Percentiles rank a stretch among this genome's conserved stretches.
Evolutionary conservation across 169 alveolate genomes (phyloP).

Genomic region (Cryptosporidium meleagridis): DNA sequence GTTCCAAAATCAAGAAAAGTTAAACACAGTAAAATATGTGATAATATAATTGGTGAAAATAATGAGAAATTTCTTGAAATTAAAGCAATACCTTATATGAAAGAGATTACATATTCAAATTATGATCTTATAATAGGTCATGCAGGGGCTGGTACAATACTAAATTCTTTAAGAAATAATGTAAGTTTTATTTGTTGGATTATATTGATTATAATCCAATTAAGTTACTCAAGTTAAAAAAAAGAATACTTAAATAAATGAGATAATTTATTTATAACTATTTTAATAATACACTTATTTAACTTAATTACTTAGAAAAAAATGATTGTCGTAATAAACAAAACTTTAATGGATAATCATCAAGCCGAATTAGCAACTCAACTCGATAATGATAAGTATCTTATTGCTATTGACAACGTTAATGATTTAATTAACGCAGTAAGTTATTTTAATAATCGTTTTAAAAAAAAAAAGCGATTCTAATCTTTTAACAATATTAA

Average conservation of each 20-base stretch:
- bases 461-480: too few relatives aligned
- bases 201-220: background rate
- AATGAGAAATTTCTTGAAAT: slow-evolving; percentile 6
- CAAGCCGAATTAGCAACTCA: slow-evolving; percentile 81
- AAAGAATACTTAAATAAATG: too few relatives aligned
- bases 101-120: slow-evolving; percentile 23
- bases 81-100: background rate
- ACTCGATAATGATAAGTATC: slow-evolving; percentile 36
- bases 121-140: slow-evolving; percentile 81
- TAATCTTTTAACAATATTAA: too few relatives aligned
- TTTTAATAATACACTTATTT: background rate
- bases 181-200: slow-evolving; percentile 26
- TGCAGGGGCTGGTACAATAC: slow-evolving; percentile 85
- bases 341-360: slow-evolving; percentile 83
- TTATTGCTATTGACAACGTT: slow-evolving; percentile 43
- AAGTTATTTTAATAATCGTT: background rate
- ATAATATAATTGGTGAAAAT: background rate
- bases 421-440: slow-evolving; percentile 12
- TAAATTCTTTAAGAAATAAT: slow-evolving; percentile 79
- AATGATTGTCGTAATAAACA: slow-evolving; percentile 81
- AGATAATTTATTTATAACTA: too few relatives aligned
- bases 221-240: background rate
- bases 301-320: slow-evolving; percentile 70
- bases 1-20: slow-evolving; percentile 13
- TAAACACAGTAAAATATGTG: background rate